These are phyloP conservation scores for Chaetomium olivaceum DNA, from an alignment of 2,329 filamentous ascomycete genomes.

Conservation along the genomic window DNA sequence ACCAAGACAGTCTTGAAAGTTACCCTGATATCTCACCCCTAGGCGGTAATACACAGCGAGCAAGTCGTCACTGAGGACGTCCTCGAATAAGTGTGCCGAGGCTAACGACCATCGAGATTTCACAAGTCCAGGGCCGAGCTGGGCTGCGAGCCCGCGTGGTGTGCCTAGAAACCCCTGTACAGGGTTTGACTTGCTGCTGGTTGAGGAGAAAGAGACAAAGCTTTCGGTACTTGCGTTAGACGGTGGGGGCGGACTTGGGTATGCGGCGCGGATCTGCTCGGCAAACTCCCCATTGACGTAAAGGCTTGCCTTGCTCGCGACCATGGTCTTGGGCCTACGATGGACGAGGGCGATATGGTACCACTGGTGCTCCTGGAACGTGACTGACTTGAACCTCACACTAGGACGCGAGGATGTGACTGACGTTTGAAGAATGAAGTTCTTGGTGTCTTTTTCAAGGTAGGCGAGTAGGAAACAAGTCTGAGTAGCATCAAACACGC, in stretches of 20 bases:
- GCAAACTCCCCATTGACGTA: conserved; percentile 93
- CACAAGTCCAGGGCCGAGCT: conserved; percentile 70
- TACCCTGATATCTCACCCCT: conserved; percentile 87
- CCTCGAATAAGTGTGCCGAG: conserved; percentile 84
- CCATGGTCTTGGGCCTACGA: conserved; percentile 71
- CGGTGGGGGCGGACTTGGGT: conserved; percentile 73
- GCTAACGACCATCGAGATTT: conserved; percentile 85
- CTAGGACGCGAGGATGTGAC: conserved; percentile 83
- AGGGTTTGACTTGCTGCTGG: conserved; percentile 59
- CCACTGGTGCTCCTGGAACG: conserved; percentile 77
- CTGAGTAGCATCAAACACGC: conserved; percentile 87
- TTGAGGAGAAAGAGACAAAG: conserved; percentile 68
- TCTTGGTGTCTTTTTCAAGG: conserved; percentile 86
- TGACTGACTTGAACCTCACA: conserved; percentile 84
- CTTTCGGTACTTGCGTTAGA: conserved; percentile 64
- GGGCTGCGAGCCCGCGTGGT: conserved; percentile 79
- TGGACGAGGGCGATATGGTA: conserved; percentile 94
- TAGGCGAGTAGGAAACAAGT: conserved; percentile 94
- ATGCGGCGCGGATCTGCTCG: conserved; percentile 87
- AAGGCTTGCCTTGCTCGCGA: conserved; percentile 77
- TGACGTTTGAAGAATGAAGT: conserved; percentile 95
- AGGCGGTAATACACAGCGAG: conserved; percentile 88
- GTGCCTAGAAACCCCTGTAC: conserved; percentile 94
- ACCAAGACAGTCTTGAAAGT: conserved; percentile 94
- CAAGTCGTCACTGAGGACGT: conserved; percentile 85